Evolutionary conservation across 345 rosid species (phyloP).

Genomic region (Durio zibethinus): DNA sequence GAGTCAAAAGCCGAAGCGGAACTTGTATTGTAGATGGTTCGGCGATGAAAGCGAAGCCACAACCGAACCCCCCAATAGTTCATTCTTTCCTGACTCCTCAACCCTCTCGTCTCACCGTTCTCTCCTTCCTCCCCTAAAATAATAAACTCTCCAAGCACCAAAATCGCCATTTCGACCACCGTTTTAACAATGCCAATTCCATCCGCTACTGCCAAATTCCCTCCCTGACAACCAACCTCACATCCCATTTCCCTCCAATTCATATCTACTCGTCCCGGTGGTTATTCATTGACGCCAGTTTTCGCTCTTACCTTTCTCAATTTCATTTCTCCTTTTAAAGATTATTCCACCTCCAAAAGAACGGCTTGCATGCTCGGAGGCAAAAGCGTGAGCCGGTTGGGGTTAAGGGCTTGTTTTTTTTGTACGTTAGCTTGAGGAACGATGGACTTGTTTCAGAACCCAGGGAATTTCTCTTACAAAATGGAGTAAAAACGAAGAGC

Average conservation of each 20-base stretch:
- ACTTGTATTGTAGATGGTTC: neutral
- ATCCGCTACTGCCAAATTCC: slow-evolving; percentile 21
- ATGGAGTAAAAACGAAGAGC: slow-evolving; percentile 22
- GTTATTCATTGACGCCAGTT: slow-evolving; percentile 53
- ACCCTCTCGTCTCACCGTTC: neutral
- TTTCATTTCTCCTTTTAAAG: slow-evolving; percentile 30
- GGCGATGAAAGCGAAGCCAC: slow-evolving; percentile 39
- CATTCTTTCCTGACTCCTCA: neutral
- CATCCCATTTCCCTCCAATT: slow-evolving; percentile 12
- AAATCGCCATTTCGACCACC: neutral
- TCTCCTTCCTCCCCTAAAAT: neutral
- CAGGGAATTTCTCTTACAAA: slow-evolving; percentile 28
- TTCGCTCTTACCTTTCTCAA: slow-evolving; percentile 43
- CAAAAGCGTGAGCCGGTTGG: slow-evolving; percentile 14
- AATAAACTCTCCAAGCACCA: neutral
- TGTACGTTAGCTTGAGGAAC: slow-evolving; percentile 55
- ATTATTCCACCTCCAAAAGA: slow-evolving; percentile 16
- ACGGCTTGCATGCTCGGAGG: slow-evolving; percentile 18
- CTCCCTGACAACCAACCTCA: slow-evolving; percentile 13
- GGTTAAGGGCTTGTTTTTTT: slow-evolving; percentile 23
- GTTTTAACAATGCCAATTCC: slow-evolving; percentile 32
- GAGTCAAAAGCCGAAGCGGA: neutral
- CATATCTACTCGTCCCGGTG: slow-evolving; percentile 39
- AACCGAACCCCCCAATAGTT: slow-evolving; percentile 12
- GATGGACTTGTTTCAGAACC: slow-evolving; percentile 27